Evolutionary conservation across 2,329 filamentous ascomycete species (phyloP).

Genomic region (Dichotomopilus funicola): DNA sequence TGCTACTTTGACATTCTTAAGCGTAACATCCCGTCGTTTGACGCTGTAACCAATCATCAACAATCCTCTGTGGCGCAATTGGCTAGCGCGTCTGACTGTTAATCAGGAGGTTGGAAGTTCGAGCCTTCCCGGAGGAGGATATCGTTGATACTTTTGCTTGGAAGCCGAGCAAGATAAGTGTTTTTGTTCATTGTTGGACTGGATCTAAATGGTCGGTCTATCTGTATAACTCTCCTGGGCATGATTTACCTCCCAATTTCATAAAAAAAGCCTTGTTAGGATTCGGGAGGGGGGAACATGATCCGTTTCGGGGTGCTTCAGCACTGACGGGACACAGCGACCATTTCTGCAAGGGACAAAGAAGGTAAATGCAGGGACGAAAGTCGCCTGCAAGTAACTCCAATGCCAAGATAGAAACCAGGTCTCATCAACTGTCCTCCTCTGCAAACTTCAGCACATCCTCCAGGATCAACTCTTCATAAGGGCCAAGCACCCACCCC

Average conservation of each 20-base stretch:
- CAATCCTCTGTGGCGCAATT: slow-evolving; percentile 39
- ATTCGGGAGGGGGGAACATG: too few relatives aligned
- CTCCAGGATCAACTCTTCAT: slow-evolving; percentile 39
- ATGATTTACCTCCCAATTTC: too few relatives aligned
- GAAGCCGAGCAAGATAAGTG: neutral
- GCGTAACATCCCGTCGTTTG: too few relatives aligned
- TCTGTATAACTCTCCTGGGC: too few relatives aligned
- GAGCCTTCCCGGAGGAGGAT: slow-evolving; percentile 21
- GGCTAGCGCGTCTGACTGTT: slow-evolving; percentile 57
- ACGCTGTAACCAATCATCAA: neutral
- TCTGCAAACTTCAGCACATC: slow-evolving; percentile 42
- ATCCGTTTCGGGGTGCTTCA: too few relatives aligned
- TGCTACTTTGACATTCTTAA: too few relatives aligned
- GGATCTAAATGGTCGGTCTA: neutral
- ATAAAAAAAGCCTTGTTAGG: too few relatives aligned
- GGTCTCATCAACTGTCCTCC: slow-evolving; percentile 1
- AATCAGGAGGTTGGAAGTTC: slow-evolving; percentile 30
- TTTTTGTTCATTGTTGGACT: neutral
- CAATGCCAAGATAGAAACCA: too few relatives aligned
- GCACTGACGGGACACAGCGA: too few relatives aligned
- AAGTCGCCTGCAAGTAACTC: too few relatives aligned
- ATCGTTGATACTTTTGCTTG: neutral
- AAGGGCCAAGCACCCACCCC: slow-evolving; percentile 35
- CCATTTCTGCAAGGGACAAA: too few relatives aligned
- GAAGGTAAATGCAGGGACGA: too few relatives aligned